Base-by-base conservation (phyloP, 805 yeast species). In the Hyphopichia homilentoma region DNA sequence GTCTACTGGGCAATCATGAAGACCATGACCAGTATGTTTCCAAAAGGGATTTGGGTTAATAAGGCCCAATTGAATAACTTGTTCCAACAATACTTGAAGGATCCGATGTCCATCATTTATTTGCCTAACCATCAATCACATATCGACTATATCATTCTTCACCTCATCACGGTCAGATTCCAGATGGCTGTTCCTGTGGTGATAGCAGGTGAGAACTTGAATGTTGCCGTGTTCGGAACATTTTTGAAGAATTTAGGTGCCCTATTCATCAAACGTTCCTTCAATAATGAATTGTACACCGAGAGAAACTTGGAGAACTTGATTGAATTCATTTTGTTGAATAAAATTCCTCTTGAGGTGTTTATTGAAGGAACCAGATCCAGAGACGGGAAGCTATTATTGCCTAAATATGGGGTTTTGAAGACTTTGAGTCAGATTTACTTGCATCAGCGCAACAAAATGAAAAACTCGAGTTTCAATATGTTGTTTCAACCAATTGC, bases 311-410 rank as follows among this genome's bases (percentile, higher is more conserved):
- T 52, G 57, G 65, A 56, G 47, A 71, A 55, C 24, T 65, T 70
- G 34, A 59, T 77, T 28, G 76, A 75, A 41, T 72, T 71, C 21
- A 41, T 73, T 6, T 61, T 77, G 18, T 36, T 59, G 15, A 61
- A 71, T 37, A 76, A 78, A 30, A 54, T 68, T 34, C 69, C 69
- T 41, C 58, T 77, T 39, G 82, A 78, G 46, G 76, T 79, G 38
- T 77, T 77, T 43, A 73, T 77, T 31, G 84, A 77, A 50, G 84
- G 84, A n/a, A 75, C 81, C 1, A 65, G 84, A 24, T 76, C 82
- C 2, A 61, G 84, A 37, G 77, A 78, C 39, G 84, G 84, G n/a
- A 78, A 78, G 45, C 56, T 77, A 21, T 60, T 78, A 15, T 61
- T 77, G 16, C 84, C 84, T 9, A 78, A 77, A 47, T 75, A 73